These are phyloP conservation scores for Warburgia ugandensis DNA, from an alignment of 164 flowering plant species.

Conservation along the genomic window DNA sequence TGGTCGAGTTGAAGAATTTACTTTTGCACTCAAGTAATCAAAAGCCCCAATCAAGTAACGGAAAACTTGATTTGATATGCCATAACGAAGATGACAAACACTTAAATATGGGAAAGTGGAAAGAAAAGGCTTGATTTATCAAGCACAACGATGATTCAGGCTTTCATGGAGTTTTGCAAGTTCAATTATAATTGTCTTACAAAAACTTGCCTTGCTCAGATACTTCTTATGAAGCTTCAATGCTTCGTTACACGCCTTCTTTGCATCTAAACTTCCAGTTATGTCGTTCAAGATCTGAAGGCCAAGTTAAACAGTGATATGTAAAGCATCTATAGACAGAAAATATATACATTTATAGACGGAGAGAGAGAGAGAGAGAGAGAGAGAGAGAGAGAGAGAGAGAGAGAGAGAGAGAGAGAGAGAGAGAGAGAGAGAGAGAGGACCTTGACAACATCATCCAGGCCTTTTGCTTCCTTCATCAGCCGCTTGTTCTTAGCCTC, in stretches of 20 bases:
- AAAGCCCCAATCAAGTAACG: too few relatives aligned
- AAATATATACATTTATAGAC: background rate
- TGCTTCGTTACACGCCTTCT: slow-evolving; percentile 69
- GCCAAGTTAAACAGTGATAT: slow-evolving; percentile 1
- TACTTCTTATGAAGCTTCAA: slow-evolving; percentile 73
- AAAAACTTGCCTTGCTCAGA: slow-evolving; percentile 35
- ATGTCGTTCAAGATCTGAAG: slow-evolving; percentile 66
- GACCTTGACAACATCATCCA: slow-evolving; percentile 88
- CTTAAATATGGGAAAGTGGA: too few relatives aligned
- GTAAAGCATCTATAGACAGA: too few relatives aligned
- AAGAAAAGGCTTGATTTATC: too few relatives aligned
- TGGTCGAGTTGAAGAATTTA: too few relatives aligned
- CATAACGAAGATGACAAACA: too few relatives aligned
- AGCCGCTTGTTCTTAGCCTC: slow-evolving; percentile 67
- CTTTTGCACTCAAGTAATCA: too few relatives aligned
- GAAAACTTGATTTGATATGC: too few relatives aligned
- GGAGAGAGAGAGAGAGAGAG: background rate
- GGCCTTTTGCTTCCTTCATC: slow-evolving; percentile 71
- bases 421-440: slow-evolving; percentile 15
- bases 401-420: slow-evolving; percentile 10
- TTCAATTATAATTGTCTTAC: too few relatives aligned
- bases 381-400: slow-evolving; percentile 7
- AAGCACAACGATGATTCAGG: too few relatives aligned
- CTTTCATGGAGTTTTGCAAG: too few relatives aligned
- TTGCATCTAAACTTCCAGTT: slow-evolving; percentile 70